phyloP scores from a whole-genome alignment of 2,329 filamentous ascomycete species.

The Dryadomyces quercivorus region DNA sequence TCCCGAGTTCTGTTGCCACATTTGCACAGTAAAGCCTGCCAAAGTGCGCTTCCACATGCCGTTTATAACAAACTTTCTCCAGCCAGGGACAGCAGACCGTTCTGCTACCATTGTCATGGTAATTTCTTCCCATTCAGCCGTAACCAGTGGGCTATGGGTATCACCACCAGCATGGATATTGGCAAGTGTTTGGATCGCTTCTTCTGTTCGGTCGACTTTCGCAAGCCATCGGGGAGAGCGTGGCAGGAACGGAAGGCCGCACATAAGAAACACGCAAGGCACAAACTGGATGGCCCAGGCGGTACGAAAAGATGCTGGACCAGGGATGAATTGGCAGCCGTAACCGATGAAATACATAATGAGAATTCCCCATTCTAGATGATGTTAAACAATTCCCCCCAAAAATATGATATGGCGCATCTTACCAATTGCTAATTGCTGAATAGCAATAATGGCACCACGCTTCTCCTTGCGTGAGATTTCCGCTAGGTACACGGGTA shows the following conservation, averaged over 20 bases:
- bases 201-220: constrained; percentile 33
- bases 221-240: constrained; percentile 39
- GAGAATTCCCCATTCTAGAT: constrained; percentile 46
- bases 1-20: constrained; percentile 67
- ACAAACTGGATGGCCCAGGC: constrained; percentile 36
- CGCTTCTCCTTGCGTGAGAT: constrained; percentile 44
- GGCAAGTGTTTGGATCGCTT: constrained; percentile 33
- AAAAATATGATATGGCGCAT: not conserved
- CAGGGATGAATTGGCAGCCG: constrained; percentile 27
- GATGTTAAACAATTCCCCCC: not conserved
- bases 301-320: constrained; percentile 31
- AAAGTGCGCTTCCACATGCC: constrained; percentile 59
- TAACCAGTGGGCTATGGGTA: constrained; percentile 50
- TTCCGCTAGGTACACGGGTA: constrained; percentile 57
- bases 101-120: not conserved
- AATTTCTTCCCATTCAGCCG: constrained; percentile 59
- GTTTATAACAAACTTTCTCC: constrained; percentile 33
- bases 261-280: constrained; percentile 28
- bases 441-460: constrained; percentile 55
- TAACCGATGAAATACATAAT: constrained; percentile 55
- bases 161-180: constrained; percentile 55
- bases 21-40: constrained; percentile 60
- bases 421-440: constrained; percentile 57
- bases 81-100: not conserved
- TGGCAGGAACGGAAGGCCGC: constrained; percentile 29